Base-by-base conservation (phyloP, 1,284 basidiomycete genomes). In the Papiliotrema fonsecae region DNA sequence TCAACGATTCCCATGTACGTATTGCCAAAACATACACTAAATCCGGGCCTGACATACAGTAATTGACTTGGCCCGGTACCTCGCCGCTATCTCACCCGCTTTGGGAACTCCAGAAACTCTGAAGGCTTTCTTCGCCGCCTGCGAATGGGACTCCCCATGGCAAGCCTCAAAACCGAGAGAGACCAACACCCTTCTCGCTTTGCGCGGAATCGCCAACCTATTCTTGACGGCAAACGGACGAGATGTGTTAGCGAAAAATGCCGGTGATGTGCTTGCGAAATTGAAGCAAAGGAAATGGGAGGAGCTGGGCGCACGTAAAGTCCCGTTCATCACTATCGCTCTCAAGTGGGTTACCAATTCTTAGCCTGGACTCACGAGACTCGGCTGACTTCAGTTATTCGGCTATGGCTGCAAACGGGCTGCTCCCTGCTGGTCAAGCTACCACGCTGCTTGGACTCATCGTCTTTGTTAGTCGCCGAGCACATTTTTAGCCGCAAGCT, bases 131-230 rank as follows among this genome's bases (percentile, higher is more conserved):
- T 81, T 90, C 64, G 77, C 76, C 46, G 85, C 83, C 2, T 82
- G 84, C 1, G 82, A 85, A 37, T 92, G 87, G 85, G 70, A 58
- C 65, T 42, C 66, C 65, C 56, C 69, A 18, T 80, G 81, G 42
- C 80, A 81, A 75, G 67, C 76, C 11, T 68, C 73, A 4, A 94
- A 92, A 72, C 69, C 80, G 2, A 77, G 84, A 42, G 88, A 93
- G 62, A 93, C 86, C 10, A 97, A 96, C 65, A 79, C 86, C 9
- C 77, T 96, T 57, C 79, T 98, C n/a, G 78, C 87, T 0, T 74
- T 96, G 46, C 81, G 94, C 19, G 84, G 84, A 0, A 62, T 97
- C 19, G 84, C 88, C 19, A 98, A 98, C 67, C 75, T 81, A 28
- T 85, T 91, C 65, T 52, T 45, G 30, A 75, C 74, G 3, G 47